Percentiles rank a stretch among this genome's conserved stretches.
phyloP scores from a whole-genome alignment of 176 grass and related monocot genomes.

The Carex cristatella region DNA sequence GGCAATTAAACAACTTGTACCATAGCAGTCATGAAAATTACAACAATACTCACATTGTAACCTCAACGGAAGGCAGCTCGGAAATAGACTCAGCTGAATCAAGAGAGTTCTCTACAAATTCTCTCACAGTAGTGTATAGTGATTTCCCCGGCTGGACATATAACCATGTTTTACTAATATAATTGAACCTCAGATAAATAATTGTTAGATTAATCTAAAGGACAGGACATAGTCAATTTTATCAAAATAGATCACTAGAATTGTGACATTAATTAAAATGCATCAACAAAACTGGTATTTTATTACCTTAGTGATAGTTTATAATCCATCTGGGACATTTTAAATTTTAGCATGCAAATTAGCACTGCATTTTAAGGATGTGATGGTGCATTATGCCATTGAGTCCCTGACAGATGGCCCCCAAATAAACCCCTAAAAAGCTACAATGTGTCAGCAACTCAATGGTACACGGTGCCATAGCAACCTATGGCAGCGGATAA shows the following conservation, averaged over 20 bases:
- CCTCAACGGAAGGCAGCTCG: slow-evolving; percentile 62
- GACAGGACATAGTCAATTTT: neutral
- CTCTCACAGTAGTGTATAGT: slow-evolving; percentile 83
- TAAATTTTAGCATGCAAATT: neutral
- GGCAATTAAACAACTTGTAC: neutral
- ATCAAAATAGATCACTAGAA: neutral
- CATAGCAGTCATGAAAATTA: neutral
- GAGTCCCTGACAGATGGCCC: neutral
- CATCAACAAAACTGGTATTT: neutral
- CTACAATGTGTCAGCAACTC: neutral
- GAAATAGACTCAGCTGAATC: slow-evolving; percentile 95
- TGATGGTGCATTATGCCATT: neutral
- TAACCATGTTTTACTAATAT: slow-evolving; percentile 11
- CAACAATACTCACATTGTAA: slow-evolving; percentile 53
- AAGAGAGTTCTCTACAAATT: slow-evolving; percentile 96
- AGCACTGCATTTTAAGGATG: neutral
- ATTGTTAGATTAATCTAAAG: neutral
- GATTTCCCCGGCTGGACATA: slow-evolving; percentile 78
- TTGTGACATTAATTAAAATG: neutral
- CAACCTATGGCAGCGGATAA: neutral
- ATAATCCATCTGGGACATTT: neutral
- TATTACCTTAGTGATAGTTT: neutral
- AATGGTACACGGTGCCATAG: neutral
- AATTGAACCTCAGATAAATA: neutral
- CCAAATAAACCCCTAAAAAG: neutral